These are phyloP conservation scores for Rhodotorula glutinis DNA, from an alignment of 1,284 basidiomycete species.

Conservation along the genomic window DNA sequence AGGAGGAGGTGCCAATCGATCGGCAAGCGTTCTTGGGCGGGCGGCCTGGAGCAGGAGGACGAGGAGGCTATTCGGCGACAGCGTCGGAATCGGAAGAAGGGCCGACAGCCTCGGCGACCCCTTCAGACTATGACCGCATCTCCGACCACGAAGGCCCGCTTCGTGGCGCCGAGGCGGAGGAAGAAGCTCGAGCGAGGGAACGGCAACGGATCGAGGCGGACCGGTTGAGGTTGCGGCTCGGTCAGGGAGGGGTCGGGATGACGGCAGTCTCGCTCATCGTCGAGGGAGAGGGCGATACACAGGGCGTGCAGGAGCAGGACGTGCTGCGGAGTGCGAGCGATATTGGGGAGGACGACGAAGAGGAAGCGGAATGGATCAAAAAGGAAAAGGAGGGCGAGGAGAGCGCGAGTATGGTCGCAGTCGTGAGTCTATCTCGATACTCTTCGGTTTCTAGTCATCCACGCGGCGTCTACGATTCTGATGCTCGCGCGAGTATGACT, in stretches of 20 bases:
- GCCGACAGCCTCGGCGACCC: not conserved
- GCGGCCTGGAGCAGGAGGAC: not conserved
- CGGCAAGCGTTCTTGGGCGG: too few species aligned
- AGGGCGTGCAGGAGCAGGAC: not conserved
- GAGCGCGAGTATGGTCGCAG: not conserved
- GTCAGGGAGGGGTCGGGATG: slow-evolving; percentile 13
- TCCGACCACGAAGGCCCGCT: not conserved
- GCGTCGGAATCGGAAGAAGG: not conserved
- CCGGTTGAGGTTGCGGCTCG: slow-evolving; percentile 3
- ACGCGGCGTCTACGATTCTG: too few species aligned
- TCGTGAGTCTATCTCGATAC: not conserved
- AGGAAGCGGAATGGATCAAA: not conserved
- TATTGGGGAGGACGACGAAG: not conserved
- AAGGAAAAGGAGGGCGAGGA: not conserved
- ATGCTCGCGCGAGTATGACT: too few species aligned
- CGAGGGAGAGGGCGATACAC: not conserved
- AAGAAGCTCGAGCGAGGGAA: not conserved
- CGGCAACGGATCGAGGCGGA: not conserved
- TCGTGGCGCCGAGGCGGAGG: not conserved
- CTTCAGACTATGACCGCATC: not conserved
- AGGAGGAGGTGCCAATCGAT: not conserved
- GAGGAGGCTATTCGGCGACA: slow-evolving; percentile 1
- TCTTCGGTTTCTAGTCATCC: too few species aligned
- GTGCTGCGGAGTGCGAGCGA: not conserved
- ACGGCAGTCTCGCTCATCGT: slow-evolving; percentile 2